Evolutionary conservation across 2,329 filamentous ascomycete genomes (phyloP), one percentile per base, ranked within the genome.

Genomic region (Hypoxylon sp.): DNA sequence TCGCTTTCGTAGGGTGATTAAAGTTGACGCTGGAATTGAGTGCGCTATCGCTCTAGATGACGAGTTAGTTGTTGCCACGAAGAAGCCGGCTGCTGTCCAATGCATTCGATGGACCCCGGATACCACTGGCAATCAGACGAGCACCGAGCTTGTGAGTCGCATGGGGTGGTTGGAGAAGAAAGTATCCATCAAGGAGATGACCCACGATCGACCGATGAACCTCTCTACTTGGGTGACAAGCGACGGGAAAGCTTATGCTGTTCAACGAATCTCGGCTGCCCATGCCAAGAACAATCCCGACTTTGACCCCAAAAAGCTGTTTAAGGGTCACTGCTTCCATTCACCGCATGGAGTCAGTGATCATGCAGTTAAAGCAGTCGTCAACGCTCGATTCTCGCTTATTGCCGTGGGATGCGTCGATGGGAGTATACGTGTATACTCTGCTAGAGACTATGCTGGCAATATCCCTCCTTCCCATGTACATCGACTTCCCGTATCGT

Each of bases 1-100:
- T 37, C 88, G 91, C 7, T 99, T 99, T 72, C 84, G 93, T 49
- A 96, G 97, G 89, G 93, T 96, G 9, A 97, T 99, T 67, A 95
- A 96, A 69, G 91, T 99, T 12, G 94, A 99, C 71, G 94, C 94
- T 2, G 94, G 94, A 2, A 97, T 99, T 63, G 86, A 87, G 61
- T 90, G 87, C 64, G 91, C 90, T 7, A 75, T 97, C 45, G 93
- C 94, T 2, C 79, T 97, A 15, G 94, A 97, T 60, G 90, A 96
- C 47, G 94, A 97, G 70, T 77, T 99, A 29, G 80, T 97, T 15
- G 92, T 99, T 42, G 90, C 94, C 3, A 99, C 94, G 0, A 80
- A 84, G 49, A 96, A 94, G 66, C 94, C 94, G 3, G 87, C 92
- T 0, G 93, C 94, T n/a, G 85, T 97, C 11, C 94, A 99, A 71